Base-by-base conservation (phyloP, 1,284 basidiomycete species). In the Pyrrhoderma lamaoense region DNA sequence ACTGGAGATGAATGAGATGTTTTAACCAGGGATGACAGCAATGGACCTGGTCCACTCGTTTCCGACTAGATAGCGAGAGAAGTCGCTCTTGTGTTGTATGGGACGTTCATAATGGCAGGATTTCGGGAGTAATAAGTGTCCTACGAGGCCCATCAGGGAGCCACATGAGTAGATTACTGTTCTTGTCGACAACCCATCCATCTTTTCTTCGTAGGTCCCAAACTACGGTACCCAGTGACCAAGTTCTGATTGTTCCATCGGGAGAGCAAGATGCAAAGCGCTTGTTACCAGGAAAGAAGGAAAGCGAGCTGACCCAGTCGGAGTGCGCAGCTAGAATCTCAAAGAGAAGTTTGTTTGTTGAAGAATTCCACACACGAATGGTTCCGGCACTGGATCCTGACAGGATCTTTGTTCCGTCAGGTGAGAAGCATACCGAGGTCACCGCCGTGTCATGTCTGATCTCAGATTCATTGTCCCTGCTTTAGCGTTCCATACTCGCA, bases 341-440 rank as follows among this genome's bases (percentile, higher is more conserved):
- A n/a, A n/a, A n/a, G 11, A 5, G 11, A 31, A 31, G 27, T 5
- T 31, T 31, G 11, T 11, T 11, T 5, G 27, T 31, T 5, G 27
- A 31, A 31, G 27, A 5, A 31, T 45, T 21, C 49, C 42, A 51
- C 8, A 45, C 22, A 31, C 36, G 21, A 19, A 51, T 39, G 11
- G 34, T 37, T 7, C n/a, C 2, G 42, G 44, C 49, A 9, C 18
- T 5, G 19, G 31, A 45, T 19, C 35, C 42, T 13, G 49, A 45
- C 9, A 38, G 31, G n/a, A 51, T 36, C 9, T 7, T 34, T 3
- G 21, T 51, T 18, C 42, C 49, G 16, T 44, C 42, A 9, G 42
- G 42, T 14, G 42, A 51, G 42, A 44, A 51, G 18, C 42, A 42
- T 9, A 51, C 42, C 11, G 49, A 51, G 9, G 3, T 11, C 11